Percentiles rank a stretch among this genome's conserved stretches.
Conservation (phyloP, 2,329 filamentous ascomycete genomes). For the Endoconidiophora laricicola region DNA sequence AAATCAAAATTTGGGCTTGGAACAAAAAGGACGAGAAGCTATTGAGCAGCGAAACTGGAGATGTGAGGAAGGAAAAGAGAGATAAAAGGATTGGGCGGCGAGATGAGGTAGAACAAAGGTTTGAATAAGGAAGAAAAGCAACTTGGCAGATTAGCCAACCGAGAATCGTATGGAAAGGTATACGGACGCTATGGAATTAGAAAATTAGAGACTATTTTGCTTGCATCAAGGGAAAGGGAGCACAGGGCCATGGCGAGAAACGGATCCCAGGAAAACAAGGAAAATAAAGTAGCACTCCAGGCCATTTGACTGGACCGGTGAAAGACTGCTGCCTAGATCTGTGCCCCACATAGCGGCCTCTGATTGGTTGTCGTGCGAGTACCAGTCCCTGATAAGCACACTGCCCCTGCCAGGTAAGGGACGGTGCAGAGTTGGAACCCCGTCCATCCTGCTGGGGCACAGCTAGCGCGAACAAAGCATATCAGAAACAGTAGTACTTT, state of each 20-base stretch:
- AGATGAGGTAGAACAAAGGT: no score
- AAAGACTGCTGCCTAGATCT: slow-evolving; percentile 8
- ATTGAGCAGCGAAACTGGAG: no score
- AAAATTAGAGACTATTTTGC: no score
- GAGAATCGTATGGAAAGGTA: neutral
- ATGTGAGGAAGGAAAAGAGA: no score
- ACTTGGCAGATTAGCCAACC: neutral
- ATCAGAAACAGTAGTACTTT: neutral
- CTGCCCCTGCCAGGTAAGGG: neutral
- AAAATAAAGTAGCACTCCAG: slow-evolving; percentile 1
- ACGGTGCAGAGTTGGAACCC: neutral
- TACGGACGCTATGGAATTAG: neutral
- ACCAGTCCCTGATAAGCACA: neutral
- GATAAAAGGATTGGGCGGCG: no score
- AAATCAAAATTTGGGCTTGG: no score
- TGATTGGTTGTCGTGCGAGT: slow-evolving; percentile 1
- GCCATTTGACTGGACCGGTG: slow-evolving; percentile 6
- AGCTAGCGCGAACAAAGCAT: neutral
- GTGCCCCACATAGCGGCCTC: neutral
- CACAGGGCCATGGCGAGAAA: neutral
- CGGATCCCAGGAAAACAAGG: neutral
- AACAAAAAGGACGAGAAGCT: no score
- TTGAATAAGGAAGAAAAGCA: slow-evolving; percentile 2
- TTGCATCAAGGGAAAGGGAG: neutral
- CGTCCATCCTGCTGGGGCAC: no score